phyloP scores from a whole-genome alignment of 2,329 filamentous ascomycete genomes.

The Ceratocystis smalleyi region DNA sequence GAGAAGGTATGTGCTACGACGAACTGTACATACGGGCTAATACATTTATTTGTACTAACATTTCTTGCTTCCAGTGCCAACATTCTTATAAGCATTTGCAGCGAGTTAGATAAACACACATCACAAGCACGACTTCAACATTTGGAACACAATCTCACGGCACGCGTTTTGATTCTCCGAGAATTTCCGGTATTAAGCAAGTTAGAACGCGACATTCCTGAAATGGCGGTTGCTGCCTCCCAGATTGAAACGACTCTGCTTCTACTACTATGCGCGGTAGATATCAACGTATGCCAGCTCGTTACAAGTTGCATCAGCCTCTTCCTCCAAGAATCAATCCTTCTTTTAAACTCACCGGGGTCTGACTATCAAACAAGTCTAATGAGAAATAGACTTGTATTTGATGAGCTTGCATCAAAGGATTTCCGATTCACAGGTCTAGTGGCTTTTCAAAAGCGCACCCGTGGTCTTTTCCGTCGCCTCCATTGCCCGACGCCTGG shows the following conservation, averaged over 20 bases:
- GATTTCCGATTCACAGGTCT: slow-evolving; percentile 52
- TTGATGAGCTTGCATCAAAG: slow-evolving; percentile 45
- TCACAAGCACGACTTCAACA: slow-evolving; percentile 10
- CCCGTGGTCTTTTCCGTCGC: slow-evolving; percentile 42
- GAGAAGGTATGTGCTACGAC: slow-evolving; percentile 29
- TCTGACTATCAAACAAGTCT: slow-evolving; percentile 26
- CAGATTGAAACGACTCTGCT: slow-evolving; percentile 48
- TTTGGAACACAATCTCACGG: slow-evolving; percentile 38
- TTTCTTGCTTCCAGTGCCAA: slow-evolving; percentile 8
- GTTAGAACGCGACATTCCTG: slow-evolving; percentile 37
- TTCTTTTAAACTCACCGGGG: slow-evolving; percentile 36
- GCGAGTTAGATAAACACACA: slow-evolving; percentile 13
- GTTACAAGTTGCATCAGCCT: slow-evolving; percentile 46
- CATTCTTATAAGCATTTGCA: slow-evolving; percentile 12
- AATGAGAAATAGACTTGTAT: slow-evolving; percentile 45
- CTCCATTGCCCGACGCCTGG: slow-evolving; percentile 48
- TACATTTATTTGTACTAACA: too few species aligned
- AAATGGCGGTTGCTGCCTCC: slow-evolving; percentile 37
- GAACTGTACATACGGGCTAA: too few species aligned
- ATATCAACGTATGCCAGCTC: slow-evolving; percentile 48
- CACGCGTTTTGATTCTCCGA: slow-evolving; percentile 37
- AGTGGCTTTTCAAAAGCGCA: slow-evolving; percentile 54
- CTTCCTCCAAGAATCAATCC: slow-evolving; percentile 44
- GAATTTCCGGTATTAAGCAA: slow-evolving; percentile 24
- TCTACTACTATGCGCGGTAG: slow-evolving; percentile 47